phyloP scores from a whole-genome alignment of 371 early-diverging fungal species.

The Mucor plumbeus region DNA sequence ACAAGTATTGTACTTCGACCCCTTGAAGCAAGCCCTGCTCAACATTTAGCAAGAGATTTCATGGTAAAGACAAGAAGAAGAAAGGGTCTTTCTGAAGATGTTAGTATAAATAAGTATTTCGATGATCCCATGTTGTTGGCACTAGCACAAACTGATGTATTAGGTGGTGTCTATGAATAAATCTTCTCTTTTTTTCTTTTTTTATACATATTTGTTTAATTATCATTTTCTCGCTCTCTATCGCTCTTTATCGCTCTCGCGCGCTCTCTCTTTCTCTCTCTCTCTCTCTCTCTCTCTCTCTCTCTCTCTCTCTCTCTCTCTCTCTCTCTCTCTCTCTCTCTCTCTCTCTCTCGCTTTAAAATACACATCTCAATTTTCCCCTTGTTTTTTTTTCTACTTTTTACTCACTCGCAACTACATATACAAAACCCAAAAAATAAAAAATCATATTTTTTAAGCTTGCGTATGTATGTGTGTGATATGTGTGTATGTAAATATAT shows the following conservation, averaged over 20 bases:
- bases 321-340: neutral
- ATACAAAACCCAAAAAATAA: conserved; percentile 12
- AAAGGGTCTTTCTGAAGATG: conserved; percentile 93
- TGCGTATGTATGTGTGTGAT: neutral
- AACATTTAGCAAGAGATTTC: conserved; percentile 94
- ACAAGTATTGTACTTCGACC: conserved; percentile 85
- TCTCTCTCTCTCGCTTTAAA: conserved; percentile 6
- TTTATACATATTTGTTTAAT: conserved; percentile 7
- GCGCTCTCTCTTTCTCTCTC: conserved; percentile 11
- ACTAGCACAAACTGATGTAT: conserved; percentile 61
- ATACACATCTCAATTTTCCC: neutral
- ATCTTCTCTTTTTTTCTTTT: neutral
- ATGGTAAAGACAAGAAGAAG: conserved; percentile 97
- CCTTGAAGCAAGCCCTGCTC: conserved; percentile 86
- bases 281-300: neutral
- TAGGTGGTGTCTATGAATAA: conserved; percentile 36
- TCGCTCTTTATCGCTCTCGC: conserved; percentile 4
- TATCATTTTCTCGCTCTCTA: conserved; percentile 4
- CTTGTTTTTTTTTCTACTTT: neutral
- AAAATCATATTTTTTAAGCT: neutral
- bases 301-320: conserved; percentile 2
- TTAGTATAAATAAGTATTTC: conserved; percentile 92
- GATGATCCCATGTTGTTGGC: conserved; percentile 88
- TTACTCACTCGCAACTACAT: conserved; percentile 7
- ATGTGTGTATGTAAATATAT: neutral